Percentiles rank a stretch among this genome's conserved stretches.
These are phyloP conservation scores for Mycena maculata DNA, from an alignment of 768 basidiomycete species.

Conservation along the genomic window DNA sequence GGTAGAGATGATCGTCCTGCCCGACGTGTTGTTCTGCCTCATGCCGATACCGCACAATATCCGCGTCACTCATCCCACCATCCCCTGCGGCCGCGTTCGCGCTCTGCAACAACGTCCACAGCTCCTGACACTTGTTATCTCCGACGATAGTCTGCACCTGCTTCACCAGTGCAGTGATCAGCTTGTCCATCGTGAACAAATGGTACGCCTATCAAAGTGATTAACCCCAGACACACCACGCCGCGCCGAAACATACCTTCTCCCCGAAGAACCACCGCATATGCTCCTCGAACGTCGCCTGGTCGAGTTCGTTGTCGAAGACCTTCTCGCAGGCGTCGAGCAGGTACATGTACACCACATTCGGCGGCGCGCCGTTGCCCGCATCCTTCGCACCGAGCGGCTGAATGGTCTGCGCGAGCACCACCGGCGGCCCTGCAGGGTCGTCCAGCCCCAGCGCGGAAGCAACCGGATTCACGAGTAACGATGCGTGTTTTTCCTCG, in stretches of 20 bases:
- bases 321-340: slow-evolving; percentile 92
- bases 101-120: slow-evolving; percentile 80
- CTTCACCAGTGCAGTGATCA: slow-evolving; percentile 90
- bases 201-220: slow-evolving; percentile 81
- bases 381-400: slow-evolving; percentile 63
- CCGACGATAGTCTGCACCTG: slow-evolving; percentile 90
- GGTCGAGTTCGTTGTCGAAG: slow-evolving; percentile 94
- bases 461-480: slow-evolving; percentile 84
- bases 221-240: slow-evolving; percentile 27
- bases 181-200: slow-evolving; percentile 93
- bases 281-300: slow-evolving; percentile 92
- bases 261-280: slow-evolving; percentile 95
- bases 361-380: slow-evolving; percentile 54
- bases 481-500: slow-evolving; percentile 69
- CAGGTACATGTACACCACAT: slow-evolving; percentile 89
- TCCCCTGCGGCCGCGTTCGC: slow-evolving; percentile 59
- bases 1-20: slow-evolving; percentile 81
- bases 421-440: slow-evolving; percentile 76
- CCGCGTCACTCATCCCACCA: slow-evolving; percentile 62
- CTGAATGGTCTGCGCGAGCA: slow-evolving; percentile 75
- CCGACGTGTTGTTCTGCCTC: slow-evolving; percentile 83
- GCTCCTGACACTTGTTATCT: slow-evolving; percentile 88
- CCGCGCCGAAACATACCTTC: slow-evolving; percentile 60
- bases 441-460: slow-evolving; percentile 89
- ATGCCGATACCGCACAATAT: slow-evolving; percentile 81